Evolutionary conservation across 768 basidiomycete genomes (phyloP), one percentile per base, ranked within the genome.

Genomic region (Boletus tomentosulus): DNA sequence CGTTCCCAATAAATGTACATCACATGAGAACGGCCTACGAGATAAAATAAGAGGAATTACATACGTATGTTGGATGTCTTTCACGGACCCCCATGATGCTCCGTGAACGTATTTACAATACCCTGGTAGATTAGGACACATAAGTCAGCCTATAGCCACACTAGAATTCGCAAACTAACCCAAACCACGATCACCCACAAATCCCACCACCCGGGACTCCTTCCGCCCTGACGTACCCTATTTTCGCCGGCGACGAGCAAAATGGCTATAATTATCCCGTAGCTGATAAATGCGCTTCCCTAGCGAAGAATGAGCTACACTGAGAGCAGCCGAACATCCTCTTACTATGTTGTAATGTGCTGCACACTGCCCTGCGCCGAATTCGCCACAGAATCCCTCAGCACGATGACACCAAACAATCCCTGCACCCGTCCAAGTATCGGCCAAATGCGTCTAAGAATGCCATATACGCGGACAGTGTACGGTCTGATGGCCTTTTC

Each of bases 21-120:
- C 48, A 15, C 13, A 50, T 57, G 42, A 57, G 57, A 35, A 34
- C 11, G 53, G 7, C 19, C 19, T 19, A 25, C 16, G n/a, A 24
- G 6, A 42, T 22, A 35, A 10, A 27, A 22, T 11, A 12, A 46
- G 11, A 54, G 55, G 46, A 28, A 41, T 7, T 11, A 76, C 87
- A 58, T 64, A 91, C 84, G 91, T 92, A 69, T 96, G 93, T 62
- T 95, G 92, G 89, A 94, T 89, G 68, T 96, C 94, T 68, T 96
- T 94, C 50, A 86, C 87, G 3, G 84, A 87, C 77, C 78, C 8
- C 90, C 89, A 46, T 84, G 87, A 66, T 97, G 93, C 64, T 93
- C 90, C 0, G 93, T 95, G 66, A 96, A 95, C 0, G 93, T 95
- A 60, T 97, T 96, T 52, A 97, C 87, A 82, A 61, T 53, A 31